phyloP scores from a whole-genome alignment of 140 eudicot genomes.

The Flaveria floridana region DNA sequence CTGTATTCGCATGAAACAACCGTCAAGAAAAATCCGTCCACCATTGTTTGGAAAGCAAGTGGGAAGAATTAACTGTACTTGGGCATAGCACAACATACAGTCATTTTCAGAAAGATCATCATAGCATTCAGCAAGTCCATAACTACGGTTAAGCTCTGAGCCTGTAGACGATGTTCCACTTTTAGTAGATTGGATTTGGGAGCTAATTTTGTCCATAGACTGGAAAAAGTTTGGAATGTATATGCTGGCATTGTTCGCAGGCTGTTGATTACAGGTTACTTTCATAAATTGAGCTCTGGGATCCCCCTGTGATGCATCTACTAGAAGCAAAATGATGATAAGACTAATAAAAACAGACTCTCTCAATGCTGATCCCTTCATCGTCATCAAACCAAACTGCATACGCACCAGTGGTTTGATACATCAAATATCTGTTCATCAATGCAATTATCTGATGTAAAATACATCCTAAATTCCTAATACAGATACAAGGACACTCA shows the following conservation, averaged over 20 bases:
- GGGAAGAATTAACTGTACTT: constrained; percentile 14
- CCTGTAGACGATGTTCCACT: constrained; percentile 26
- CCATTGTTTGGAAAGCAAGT: constrained; percentile 21
- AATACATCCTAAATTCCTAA: too few species aligned
- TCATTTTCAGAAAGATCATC: constrained; percentile 32
- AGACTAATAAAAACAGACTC: background rate
- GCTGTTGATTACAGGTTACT: constrained; percentile 32
- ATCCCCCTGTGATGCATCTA: constrained; percentile 42
- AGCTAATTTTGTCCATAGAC: constrained; percentile 35
- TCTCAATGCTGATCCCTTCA: constrained; percentile 13
- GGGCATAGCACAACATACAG: constrained; percentile 23
- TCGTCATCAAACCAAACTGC: background rate
- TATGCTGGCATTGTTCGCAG: constrained; percentile 20
- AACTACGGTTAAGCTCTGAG: constrained; percentile 15
- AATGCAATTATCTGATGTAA: too few species aligned
- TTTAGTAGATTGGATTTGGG: constrained; percentile 29
- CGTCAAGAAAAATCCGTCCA: constrained; percentile 27
- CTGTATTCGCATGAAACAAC: constrained; percentile 34
- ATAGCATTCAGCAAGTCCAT: constrained; percentile 33
- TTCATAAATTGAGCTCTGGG: constrained; percentile 49
- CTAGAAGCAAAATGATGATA: constrained; percentile 22
- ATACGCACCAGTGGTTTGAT: background rate
- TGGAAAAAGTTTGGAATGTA: constrained; percentile 28
- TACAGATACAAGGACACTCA: too few species aligned
- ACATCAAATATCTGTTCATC: background rate